Conservation (phyloP, 345 rosid genomes). For the Camelina sativa region DNA sequence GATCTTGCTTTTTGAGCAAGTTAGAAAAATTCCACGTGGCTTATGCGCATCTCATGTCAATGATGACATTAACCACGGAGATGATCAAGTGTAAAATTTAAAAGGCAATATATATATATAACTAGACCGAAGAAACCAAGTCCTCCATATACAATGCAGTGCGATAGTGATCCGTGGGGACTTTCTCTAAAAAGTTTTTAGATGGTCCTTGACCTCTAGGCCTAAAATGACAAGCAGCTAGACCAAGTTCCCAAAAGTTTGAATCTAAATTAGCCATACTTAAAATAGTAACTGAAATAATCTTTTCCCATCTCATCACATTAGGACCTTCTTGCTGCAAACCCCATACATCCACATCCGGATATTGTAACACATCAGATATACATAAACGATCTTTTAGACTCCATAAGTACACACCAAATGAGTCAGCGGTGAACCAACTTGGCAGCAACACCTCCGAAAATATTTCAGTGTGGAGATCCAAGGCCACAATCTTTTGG, state of each 20-base stretch:
- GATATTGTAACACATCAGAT: slow-evolving; percentile 28
- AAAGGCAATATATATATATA: not conserved
- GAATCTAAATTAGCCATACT: not conserved
- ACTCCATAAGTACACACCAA: not conserved
- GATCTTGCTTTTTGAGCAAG: not conserved
- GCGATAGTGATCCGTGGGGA: not conserved
- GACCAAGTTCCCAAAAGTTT: slow-evolving; percentile 23
- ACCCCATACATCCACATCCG: slow-evolving; percentile 13
- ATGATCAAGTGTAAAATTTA: not conserved
- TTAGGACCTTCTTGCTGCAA: slow-evolving; percentile 19
- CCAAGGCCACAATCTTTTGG: not conserved
- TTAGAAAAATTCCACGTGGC: not conserved
- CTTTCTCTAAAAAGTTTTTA: not conserved
- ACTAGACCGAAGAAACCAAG: not conserved
- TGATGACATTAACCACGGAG: not conserved
- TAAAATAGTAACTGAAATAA: not conserved
- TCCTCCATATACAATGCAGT: not conserved
- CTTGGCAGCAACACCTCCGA: not conserved
- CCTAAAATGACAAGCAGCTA: not conserved
- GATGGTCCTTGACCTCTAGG: not conserved
- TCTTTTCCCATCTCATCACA: slow-evolving; percentile 30
- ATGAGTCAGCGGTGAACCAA: not conserved
- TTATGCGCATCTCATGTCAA: not conserved
- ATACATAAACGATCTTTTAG: not conserved
- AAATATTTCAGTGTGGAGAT: not conserved